Evolutionary conservation across 345 rosid genomes (phyloP).

Genomic region (Turritis glabra): DNA sequence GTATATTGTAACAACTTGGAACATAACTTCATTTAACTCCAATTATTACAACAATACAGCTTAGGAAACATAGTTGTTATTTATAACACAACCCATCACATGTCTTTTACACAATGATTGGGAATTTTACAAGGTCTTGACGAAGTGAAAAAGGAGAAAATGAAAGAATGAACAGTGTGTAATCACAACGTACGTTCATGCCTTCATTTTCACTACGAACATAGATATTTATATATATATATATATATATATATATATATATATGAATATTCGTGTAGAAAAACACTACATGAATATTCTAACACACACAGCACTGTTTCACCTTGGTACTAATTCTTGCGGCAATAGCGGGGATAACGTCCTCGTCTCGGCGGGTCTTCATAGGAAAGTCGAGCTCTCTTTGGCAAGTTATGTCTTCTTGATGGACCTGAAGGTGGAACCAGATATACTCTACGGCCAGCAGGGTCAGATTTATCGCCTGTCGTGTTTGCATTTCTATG

Average conservation of each 20-base stretch:
- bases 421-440: constrained; percentile 40
- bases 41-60: neutral
- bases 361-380: no score
- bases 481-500: neutral
- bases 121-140: neutral
- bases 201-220: constrained; percentile 10
- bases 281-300: neutral
- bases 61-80: neutral
- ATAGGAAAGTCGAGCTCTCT: no score
- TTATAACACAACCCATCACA: neutral
- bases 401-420: constrained; percentile 31
- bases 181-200: constrained; percentile 22
- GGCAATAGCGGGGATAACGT: neutral
- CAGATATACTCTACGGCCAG: neutral
- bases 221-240: neutral
- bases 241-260: neutral
- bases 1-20: neutral
- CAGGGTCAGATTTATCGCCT: neutral
- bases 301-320: neutral
- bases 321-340: neutral
- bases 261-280: neutral
- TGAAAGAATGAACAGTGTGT: constrained; percentile 26
- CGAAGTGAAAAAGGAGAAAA: constrained; percentile 15
- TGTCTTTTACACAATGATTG: neutral
- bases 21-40: neutral